Conservation (phyloP, 345 rosid genomes). For the Angophora floribunda region DNA sequence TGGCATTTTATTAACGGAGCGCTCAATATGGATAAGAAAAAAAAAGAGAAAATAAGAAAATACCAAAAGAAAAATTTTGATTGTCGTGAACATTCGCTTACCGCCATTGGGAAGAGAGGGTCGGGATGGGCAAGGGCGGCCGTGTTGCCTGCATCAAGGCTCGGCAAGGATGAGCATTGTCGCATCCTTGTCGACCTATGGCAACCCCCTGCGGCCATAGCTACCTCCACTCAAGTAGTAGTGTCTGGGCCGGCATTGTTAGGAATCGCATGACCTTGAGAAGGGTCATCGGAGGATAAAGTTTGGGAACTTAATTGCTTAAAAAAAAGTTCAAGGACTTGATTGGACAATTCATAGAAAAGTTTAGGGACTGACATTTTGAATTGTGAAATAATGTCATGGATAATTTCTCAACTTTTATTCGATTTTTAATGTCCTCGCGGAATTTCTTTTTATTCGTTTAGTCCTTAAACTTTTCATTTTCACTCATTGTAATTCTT, state of each 20-base stretch:
- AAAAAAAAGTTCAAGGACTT: neutral
- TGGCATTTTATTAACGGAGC: neutral
- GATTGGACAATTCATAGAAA: neutral
- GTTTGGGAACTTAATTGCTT: neutral
- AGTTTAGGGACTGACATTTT: neutral
- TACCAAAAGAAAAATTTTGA: neutral
- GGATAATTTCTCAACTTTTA: neutral
- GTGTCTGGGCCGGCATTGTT: neutral
- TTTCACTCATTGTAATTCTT: neutral
- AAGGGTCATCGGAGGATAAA: neutral
- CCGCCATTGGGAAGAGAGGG: neutral
- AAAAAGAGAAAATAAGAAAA: neutral
- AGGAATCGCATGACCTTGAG: neutral
- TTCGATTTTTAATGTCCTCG: neutral
- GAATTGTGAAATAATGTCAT: neutral
- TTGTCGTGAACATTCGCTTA: neutral
- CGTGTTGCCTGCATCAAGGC: neutral
- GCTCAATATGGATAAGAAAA: neutral
- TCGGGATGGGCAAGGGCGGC: neutral
- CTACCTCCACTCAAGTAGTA: neutral
- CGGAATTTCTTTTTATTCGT: neutral
- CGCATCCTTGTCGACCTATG: neutral
- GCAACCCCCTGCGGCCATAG: neutral
- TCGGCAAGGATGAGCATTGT: neutral
- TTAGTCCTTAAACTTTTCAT: neutral